These are phyloP conservation scores for Fomes fomentarius DNA, from an alignment of 1,284 basidiomycete species.

Conservation along the genomic window DNA sequence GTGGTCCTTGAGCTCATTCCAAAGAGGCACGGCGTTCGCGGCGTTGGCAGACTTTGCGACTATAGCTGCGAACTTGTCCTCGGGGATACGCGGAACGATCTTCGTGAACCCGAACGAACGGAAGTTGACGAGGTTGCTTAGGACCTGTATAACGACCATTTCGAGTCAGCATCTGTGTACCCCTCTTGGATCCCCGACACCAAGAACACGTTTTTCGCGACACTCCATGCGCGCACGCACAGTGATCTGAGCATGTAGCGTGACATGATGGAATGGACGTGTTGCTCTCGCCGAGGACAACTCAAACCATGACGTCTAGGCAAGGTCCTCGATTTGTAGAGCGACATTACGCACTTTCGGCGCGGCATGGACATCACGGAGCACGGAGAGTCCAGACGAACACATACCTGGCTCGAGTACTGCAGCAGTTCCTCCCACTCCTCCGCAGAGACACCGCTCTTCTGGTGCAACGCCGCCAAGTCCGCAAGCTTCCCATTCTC, in stretches of 20 bases:
- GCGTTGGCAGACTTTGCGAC: conserved; percentile 63
- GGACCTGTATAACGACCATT: conserved; percentile 45
- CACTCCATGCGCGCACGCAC: no score
- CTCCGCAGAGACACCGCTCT: conserved; percentile 53
- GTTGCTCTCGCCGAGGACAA: no score
- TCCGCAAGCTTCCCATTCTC: conserved; percentile 60
- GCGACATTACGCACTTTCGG: no score
- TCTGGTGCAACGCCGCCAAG: conserved; percentile 53
- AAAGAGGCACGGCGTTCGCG: conserved; percentile 56
- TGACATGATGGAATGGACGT: background rate
- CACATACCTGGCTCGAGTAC: conserved; percentile 69
- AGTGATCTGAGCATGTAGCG: no score
- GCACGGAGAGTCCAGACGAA: background rate
- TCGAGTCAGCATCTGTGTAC: background rate
- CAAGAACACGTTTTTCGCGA: no score
- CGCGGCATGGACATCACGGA: no score
- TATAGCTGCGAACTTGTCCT: conserved; percentile 64
- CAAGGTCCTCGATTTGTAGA: no score
- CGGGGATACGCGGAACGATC: conserved; percentile 71
- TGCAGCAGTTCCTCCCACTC: conserved; percentile 75
- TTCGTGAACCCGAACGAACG: conserved; percentile 84
- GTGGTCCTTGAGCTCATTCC: conserved; percentile 71
- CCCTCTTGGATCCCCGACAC: no score
- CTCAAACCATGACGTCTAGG: no score
- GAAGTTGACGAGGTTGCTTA: conserved; percentile 81